phyloP scores from a whole-genome alignment of 108 stramenopile genomes.

The Schizochytrium sp. region DNA sequence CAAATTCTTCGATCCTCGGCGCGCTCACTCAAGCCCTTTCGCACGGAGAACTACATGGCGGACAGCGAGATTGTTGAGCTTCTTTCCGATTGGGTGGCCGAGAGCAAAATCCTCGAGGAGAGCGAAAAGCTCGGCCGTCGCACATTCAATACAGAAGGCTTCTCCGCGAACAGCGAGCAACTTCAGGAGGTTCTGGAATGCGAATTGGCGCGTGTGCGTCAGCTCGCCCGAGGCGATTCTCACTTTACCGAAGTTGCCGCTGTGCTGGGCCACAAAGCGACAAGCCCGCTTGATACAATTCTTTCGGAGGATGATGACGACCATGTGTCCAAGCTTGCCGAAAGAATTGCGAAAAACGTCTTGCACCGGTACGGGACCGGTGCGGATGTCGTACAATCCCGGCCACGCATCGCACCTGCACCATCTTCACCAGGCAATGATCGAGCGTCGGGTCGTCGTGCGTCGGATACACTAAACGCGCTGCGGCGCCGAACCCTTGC shows the following conservation, averaged over 20 bases:
- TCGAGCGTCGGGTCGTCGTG: too few species aligned
- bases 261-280: background rate
- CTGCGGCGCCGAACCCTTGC: too few species aligned
- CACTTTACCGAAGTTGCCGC: background rate
- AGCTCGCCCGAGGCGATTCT: background rate
- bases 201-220: background rate
- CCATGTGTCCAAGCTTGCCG: background rate
- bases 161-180: background rate
- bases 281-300: background rate
- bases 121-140: background rate
- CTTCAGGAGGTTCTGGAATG: background rate
- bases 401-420: background rate
- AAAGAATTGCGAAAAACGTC: background rate
- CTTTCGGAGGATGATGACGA: background rate
- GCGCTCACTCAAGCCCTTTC: background rate
- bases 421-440: too few species aligned
- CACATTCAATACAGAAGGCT: background rate
- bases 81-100: background rate
- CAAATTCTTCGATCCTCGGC: background rate
- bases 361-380: background rate
- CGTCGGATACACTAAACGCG: too few species aligned
- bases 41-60: background rate
- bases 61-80: background rate
- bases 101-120: background rate
- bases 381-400: background rate